Evolutionary conservation across 208 protist species (phyloP).

Genomic region (Crithidia mellificae): DNA sequence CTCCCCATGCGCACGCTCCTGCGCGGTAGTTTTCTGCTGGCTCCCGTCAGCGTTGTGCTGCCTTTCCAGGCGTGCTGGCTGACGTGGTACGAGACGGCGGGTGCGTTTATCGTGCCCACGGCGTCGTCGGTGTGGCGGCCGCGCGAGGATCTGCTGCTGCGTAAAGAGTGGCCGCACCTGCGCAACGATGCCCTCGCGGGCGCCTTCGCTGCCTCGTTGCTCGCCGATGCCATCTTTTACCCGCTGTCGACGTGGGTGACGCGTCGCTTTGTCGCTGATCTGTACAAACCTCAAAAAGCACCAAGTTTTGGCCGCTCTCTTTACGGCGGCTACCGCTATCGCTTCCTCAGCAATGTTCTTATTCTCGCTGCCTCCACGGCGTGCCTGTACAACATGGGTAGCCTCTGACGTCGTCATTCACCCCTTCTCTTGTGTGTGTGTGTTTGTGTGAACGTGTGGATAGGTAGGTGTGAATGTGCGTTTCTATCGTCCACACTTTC

Average conservation of each 20-base stretch:
- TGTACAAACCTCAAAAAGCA: constrained; percentile 47
- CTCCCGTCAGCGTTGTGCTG: constrained; percentile 47
- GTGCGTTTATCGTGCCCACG: constrained; percentile 71
- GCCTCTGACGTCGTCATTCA: constrained; percentile 10
- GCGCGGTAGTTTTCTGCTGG: constrained; percentile 35
- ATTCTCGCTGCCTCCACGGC: constrained; percentile 49
- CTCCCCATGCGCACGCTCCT: constrained; percentile 41
- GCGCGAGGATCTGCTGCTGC: constrained; percentile 50
- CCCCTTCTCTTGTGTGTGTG: not conserved
- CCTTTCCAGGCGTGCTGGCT: constrained; percentile 72
- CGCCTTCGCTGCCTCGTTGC: constrained; percentile 54
- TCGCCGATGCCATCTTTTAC: constrained; percentile 52
- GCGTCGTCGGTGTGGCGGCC: constrained; percentile 67
- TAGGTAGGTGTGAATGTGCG: no score
- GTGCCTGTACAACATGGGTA: constrained; percentile 24
- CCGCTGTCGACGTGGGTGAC: constrained; percentile 33
- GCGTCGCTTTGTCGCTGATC: constrained; percentile 41
- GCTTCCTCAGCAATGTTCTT: constrained; percentile 53
- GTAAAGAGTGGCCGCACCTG: constrained; percentile 53
- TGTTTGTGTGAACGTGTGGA: no score
- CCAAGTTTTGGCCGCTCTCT: constrained; percentile 56
- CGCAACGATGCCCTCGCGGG: constrained; percentile 64
- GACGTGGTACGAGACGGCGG: constrained; percentile 73
- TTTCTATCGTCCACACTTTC: no score
- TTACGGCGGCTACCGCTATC: constrained; percentile 70